Evolutionary conservation across 2,329 filamentous ascomycete genomes (phyloP), one percentile per base, ranked within the genome.

Genomic region (Aspergillus clavatus): DNA sequence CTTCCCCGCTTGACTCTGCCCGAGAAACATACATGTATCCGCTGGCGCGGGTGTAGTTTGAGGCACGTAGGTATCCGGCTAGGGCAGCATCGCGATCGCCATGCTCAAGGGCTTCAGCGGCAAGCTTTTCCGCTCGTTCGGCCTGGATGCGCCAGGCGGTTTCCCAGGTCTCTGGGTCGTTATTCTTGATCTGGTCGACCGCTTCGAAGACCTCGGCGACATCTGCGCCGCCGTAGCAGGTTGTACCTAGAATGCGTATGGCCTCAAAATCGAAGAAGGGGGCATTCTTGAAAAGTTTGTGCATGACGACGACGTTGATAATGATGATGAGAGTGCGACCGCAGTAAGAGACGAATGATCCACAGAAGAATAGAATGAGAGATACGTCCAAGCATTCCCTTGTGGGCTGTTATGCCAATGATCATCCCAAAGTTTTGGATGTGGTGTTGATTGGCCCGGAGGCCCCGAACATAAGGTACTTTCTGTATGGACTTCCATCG

Each of bases 241-340:
- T 59, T 2, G 54, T 66, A 21, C 64, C 66, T 3, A 74, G 62
- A 27, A 75, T 39, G 7, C 72, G 68, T 6, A 69, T 38, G 2
- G 59, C 50, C 48, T 75, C 72, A 45, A 73, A 74, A 51, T 73
- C 57, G 61, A 69, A 73, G 42, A 72, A 70, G 11, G 45, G 35
- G 11, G 40, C 40, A 10, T 47, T 38, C 21, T 47, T 40, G 38
- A 42, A 28, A 11, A 27, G 10, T 18, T 27, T n/a, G 5, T 43
- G 5, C 45, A 51, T 40, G n/a, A n/a, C n/a, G 48, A 48, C 11
- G 19, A 45, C 4, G 21, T 48, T 11, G 35, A 27, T 8, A 7
- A 27, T 7, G 24, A 27, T n/a, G n/a, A 27, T 27, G 7, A 3
- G 24, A 27, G 2, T 8, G 12, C 12, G 24, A 27, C 7, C 3